Evolutionary conservation across 2,329 filamentous ascomycete genomes (phyloP).

Genomic region (Cordyceps tenuipes): DNA sequence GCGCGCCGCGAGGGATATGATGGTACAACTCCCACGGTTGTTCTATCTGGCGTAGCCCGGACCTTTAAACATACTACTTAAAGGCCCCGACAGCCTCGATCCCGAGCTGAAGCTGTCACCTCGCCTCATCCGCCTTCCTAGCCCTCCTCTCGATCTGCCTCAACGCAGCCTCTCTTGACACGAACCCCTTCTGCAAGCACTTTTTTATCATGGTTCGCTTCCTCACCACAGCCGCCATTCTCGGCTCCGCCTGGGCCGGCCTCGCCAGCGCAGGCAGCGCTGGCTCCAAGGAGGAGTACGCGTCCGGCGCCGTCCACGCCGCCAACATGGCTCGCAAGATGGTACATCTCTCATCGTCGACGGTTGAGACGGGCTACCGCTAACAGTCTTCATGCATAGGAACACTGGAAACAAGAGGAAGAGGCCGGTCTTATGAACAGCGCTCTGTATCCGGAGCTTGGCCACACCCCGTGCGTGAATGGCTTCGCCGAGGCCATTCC

Average conservation of each 20-base stretch:
- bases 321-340: neutral
- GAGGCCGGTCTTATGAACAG: neutral
- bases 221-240: neutral
- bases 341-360: neutral
- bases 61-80: neutral
- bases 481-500: neutral
- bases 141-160: neutral
- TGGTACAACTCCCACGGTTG: neutral
- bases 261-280: neutral
- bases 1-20: neutral
- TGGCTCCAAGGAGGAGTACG: neutral
- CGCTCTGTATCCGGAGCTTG: neutral
- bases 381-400: neutral
- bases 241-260: neutral
- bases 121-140: neutral
- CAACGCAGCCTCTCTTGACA: neutral
- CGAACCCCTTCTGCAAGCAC: neutral
- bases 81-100: neutral
- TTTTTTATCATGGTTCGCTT: neutral
- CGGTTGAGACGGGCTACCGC: neutral
- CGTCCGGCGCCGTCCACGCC: neutral
- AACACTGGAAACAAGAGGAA: neutral
- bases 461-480: neutral
- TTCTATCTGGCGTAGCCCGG: neutral
- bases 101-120: neutral